These are phyloP conservation scores for Hypomyces rosellus DNA, from an alignment of 2,329 filamentous ascomycete species.

Conservation along the genomic window DNA sequence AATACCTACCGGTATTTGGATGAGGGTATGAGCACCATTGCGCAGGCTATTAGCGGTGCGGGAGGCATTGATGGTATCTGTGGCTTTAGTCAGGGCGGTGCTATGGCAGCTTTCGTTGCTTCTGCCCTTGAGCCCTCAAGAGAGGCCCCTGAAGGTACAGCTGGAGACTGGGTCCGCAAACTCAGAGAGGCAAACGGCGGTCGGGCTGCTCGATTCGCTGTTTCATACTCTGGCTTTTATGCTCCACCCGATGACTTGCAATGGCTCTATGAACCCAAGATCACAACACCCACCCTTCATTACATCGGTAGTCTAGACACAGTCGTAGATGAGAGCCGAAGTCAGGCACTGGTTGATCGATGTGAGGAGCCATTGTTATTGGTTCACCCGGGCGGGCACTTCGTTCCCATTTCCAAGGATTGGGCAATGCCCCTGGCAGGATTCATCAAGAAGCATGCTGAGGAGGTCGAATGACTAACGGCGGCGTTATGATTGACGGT, in stretches of 20 bases:
- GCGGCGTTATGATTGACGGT: slow-evolving; percentile 17
- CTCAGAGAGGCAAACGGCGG: slow-evolving; percentile 45
- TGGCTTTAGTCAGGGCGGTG: slow-evolving; percentile 78
- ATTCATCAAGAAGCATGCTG: slow-evolving; percentile 51
- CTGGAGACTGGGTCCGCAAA: slow-evolving; percentile 35
- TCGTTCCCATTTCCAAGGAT: slow-evolving; percentile 76
- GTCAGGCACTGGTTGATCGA: slow-evolving; percentile 57
- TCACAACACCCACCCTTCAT: slow-evolving; percentile 73
- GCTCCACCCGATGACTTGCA: slow-evolving; percentile 55
- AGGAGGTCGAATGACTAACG: slow-evolving; percentile 20
- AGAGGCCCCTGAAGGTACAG: slow-evolving; percentile 20
- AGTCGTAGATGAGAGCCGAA: slow-evolving; percentile 75
- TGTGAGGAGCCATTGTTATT: slow-evolving; percentile 50
- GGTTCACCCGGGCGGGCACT: slow-evolving; percentile 83
- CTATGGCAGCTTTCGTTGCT: slow-evolving; percentile 65
- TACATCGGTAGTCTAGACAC: slow-evolving; percentile 79
- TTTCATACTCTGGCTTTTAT: slow-evolving; percentile 72
- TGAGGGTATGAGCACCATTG: slow-evolving; percentile 59
- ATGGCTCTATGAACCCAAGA: slow-evolving; percentile 64
- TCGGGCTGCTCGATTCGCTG: slow-evolving; percentile 58
- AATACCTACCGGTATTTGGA: slow-evolving; percentile 61
- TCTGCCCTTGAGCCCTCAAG: slow-evolving; percentile 56
- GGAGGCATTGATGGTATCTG: slow-evolving; percentile 71
- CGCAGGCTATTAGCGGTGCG: slow-evolving; percentile 52
- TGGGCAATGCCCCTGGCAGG: slow-evolving; percentile 70